Base-by-base conservation (phyloP, 192 early-diverging fungal genomes). In the Spinellus fusiger region DNA sequence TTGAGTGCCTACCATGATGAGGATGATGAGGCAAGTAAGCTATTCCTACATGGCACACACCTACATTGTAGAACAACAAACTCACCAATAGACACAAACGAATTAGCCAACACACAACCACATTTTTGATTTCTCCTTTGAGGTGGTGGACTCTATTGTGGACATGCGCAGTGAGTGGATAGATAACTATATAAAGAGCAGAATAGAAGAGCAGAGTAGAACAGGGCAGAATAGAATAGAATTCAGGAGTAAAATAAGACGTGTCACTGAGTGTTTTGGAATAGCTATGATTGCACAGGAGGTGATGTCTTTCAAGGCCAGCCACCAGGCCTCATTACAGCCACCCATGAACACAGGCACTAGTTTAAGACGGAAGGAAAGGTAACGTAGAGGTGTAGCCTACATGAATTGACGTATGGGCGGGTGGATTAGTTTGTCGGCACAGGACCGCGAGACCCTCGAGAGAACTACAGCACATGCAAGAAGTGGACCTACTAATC, bases 111-210 rank as follows among this genome's bases (percentile, higher is more conserved):
- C 66, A 23, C 87, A 89, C 60, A 66, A 73, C 27, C 70, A 75
- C 33, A 48, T 61, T 3, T 93, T 93, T 80, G 91, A 93, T 59
- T 93, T 93, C 67, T 75, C 80, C 6, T 93, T 93, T 72, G 92
- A 93, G 70, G 59, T 69, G 12, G 76, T 84, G 3, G 80, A 92
- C 29, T 67, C 65, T 16, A 82, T 91, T 44, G 84, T 84, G n/a
- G 88, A 91, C 48, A 91, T 93, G 84, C 87, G 82, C 59, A 71
- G 87, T 87, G 69, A 61, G 80, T 69, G 18, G 35, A 37, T 9
- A 37, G 35, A 37, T 6, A 37, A n/a, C 4, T 22, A 50, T 23
- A 26, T 50, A 51, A 23, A 51, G 16, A 51, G 28, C 18, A 51
- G 28, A 23, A 13, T n/a, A n/a, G n/a, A n/a, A n/a, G n/a, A n/a